These are phyloP conservation scores for Schizonepeta tenuifolia DNA, from an alignment of 257 asterid species.

Conservation along the genomic window DNA sequence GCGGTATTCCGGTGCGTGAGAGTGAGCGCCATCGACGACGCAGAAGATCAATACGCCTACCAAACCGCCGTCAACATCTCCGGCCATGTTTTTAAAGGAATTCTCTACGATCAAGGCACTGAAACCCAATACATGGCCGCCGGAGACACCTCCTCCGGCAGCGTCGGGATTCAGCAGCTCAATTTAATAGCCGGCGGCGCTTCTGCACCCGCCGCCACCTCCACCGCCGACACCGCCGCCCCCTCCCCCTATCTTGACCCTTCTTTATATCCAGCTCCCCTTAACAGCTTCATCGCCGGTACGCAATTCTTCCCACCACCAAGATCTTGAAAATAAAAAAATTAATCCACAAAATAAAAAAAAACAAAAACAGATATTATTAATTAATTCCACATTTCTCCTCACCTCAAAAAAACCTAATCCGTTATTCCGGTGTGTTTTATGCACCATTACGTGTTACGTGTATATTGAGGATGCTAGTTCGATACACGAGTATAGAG, in stretches of 20 bases:
- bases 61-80: constrained; percentile 90
- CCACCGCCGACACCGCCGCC: constrained; percentile 34
- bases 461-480: background rate
- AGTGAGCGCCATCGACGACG: constrained; percentile 73
- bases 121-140: constrained; percentile 73
- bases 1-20: constrained; percentile 92
- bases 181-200: constrained; percentile 57
- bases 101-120: constrained; percentile 86
- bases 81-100: constrained; percentile 92
- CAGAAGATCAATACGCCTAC: constrained; percentile 80
- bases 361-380: background rate
- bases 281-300: constrained; percentile 85
- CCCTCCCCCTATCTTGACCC: constrained; percentile 59
- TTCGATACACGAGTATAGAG: background rate
- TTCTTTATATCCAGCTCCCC: constrained; percentile 68
- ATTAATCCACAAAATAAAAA: background rate
- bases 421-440: background rate
- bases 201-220: constrained; percentile 41
- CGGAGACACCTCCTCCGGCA: constrained; percentile 74
- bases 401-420: constrained; percentile 3
- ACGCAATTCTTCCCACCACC: constrained; percentile 99
- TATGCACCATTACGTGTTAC: background rate
- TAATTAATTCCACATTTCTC: background rate
- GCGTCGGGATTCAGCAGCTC: constrained; percentile 62
- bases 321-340: constrained; percentile 53